Base-by-base conservation (phyloP, 1,139 yeast genomes). In the Kodamaea fungicola region DNA sequence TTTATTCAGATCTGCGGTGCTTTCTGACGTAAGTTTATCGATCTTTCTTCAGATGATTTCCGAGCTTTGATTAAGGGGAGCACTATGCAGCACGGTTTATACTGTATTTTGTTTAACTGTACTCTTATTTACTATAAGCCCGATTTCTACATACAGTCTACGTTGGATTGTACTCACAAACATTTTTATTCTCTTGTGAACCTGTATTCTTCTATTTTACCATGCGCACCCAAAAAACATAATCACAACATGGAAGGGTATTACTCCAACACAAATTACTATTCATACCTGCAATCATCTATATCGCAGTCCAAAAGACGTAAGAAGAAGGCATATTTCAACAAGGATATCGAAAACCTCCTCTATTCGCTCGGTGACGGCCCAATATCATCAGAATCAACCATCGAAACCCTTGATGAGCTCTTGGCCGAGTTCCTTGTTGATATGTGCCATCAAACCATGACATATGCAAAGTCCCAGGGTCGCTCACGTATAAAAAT, bases 341-440 rank as follows among this genome's bases (percentile, higher is more conserved):
- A 80, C 22, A 77, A 73, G 35, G 89, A 83, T 50, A 80, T 85
- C 23, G 84, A 83, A 48, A 79, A 88, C 8, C 64, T 90, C 33
- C 65, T 90, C 41, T 90, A 80, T 53, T 90, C 96, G 0, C 80
- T 82, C 55, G 97, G 97, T 1, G 97, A 90, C 54, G 85, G 82
- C 2, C 76, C 84, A 2, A 78, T 81, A 32, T 94, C 96, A 2
- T 70, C 80, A 24, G 83, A 83, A 25, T 83, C 85, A 38, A 85
- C 95, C 0, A 80, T 87, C 1, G 83, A 81, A 40, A 79, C 86
- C 4, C 59, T 90, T 16, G 97, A 90, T 52, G 97, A 90, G 49
- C 72, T 86, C n/a, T 72, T 90, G 10, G 78, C 83, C 23, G 87
- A 83, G 41, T 90, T 83, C 54, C 64, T 90, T 32, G 74, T 80